These are phyloP conservation scores for Gossypium longicalyx DNA, from an alignment of 345 rosid species.

Conservation along the genomic window DNA sequence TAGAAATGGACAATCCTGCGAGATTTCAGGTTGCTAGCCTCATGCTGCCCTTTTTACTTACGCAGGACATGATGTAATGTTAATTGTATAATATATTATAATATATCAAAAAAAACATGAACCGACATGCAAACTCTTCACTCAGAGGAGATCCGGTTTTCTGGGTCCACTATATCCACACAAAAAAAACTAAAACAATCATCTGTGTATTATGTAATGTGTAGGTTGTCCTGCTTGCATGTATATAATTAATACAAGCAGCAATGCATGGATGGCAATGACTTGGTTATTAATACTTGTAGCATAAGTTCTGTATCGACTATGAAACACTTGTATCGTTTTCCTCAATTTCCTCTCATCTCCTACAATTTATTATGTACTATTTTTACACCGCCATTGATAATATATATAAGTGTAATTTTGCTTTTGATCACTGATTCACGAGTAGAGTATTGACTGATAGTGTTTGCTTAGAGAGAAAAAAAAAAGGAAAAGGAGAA, in stretches of 20 bases:
- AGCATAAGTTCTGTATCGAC: background rate
- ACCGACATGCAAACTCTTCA: background rate
- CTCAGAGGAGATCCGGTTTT: background rate
- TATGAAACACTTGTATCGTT: background rate
- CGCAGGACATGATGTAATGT: background rate
- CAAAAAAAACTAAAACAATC: background rate
- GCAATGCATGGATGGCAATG: background rate
- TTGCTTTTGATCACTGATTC: background rate
- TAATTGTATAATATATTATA: too few species aligned
- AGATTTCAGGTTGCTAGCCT: background rate
- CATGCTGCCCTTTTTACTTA: background rate
- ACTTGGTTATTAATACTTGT: background rate
- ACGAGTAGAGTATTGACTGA: background rate
- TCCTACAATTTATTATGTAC: background rate
- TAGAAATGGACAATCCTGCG: background rate
- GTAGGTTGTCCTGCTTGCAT: background rate
- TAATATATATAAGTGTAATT: background rate
- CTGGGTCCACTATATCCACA: background rate
- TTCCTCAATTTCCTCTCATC: constrained; percentile 1
- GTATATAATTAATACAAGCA: background rate
- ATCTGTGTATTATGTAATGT: background rate
- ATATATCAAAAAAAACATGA: background rate
- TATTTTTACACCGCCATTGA: constrained; percentile 10
- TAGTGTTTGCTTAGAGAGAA: background rate
- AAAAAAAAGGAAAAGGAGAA: background rate